A percentile compares a stretch with the other conserved stretches of the same genome.
Evolutionary conservation across 1,284 basidiomycete species (phyloP).

Genomic region (Exobasidium cylindrosporum): DNA sequence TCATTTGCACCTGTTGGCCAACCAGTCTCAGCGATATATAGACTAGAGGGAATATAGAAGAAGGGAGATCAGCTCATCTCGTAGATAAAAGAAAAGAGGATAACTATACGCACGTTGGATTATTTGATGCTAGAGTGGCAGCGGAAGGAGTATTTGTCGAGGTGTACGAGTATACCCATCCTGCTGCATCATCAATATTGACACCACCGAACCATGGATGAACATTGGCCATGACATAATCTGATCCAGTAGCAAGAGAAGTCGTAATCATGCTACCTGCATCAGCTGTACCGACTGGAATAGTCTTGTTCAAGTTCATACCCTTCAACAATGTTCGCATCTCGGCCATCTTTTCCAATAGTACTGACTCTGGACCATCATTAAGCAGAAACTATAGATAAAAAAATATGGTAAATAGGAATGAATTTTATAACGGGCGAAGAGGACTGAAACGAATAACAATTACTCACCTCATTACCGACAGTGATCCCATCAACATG

Average conservation of each 20-base stretch:
- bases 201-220: constrained; percentile 72
- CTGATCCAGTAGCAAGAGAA: constrained; percentile 66
- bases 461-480: constrained; percentile 53
- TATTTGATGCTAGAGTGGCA: neutral
- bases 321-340: constrained; percentile 62
- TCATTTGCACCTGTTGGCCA: constrained; percentile 72
- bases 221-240: constrained; percentile 71
- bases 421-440: too few species aligned
- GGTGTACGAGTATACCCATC: constrained; percentile 67
- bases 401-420: too few species aligned
- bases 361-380: constrained; percentile 46
- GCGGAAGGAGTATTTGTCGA: constrained; percentile 61
- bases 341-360: constrained; percentile 67
- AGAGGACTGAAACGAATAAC: too few species aligned
- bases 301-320: constrained; percentile 56
- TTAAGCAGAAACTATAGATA: constrained; percentile 41
- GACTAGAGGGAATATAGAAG: constrained; percentile 63
- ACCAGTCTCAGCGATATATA: constrained; percentile 84
- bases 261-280: constrained; percentile 73
- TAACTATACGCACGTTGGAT: neutral
- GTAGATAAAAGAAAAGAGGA: neutral
- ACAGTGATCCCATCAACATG: constrained; percentile 74
- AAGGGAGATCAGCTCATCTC: neutral
- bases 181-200: constrained; percentile 68
- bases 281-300: constrained; percentile 83